These are phyloP conservation scores for Pleurostoma richardsiae DNA, from an alignment of 2,329 filamentous ascomycete genomes.

Conservation along the genomic window DNA sequence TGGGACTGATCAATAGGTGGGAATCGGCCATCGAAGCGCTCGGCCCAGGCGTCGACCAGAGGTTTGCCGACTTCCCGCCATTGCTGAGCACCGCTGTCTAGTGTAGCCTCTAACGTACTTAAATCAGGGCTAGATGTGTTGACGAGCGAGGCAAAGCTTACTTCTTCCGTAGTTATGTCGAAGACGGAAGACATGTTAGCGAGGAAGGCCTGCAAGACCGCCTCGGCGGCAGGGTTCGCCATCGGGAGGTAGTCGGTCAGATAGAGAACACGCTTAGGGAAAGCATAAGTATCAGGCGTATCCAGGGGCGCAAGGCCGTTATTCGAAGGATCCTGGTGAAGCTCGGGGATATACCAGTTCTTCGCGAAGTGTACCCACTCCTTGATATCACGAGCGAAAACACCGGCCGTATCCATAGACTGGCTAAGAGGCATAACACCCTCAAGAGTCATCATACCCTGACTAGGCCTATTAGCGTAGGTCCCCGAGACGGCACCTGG, in stretches of 20 bases:
- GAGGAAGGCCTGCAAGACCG: slow-evolving; percentile 29
- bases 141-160: slow-evolving; percentile 27
- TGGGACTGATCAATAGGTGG: slow-evolving; percentile 30
- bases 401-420: slow-evolving; percentile 19
- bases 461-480: slow-evolving; percentile 20
- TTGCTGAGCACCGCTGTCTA: slow-evolving; percentile 22
- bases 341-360: slow-evolving; percentile 27
- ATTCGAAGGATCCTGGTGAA: slow-evolving; percentile 24
- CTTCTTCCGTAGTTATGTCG: slow-evolving; percentile 27
- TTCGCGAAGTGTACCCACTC: slow-evolving; percentile 28
- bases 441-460: slow-evolving; percentile 16
- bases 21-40: slow-evolving; percentile 27
- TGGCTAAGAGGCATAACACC: slow-evolving; percentile 16
- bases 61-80: slow-evolving; percentile 24
- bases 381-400: slow-evolving; percentile 16
- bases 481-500: slow-evolving; percentile 19
- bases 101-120: slow-evolving; percentile 17
- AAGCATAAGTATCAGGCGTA: slow-evolving; percentile 23
- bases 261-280: slow-evolving; percentile 31
- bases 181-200: slow-evolving; percentile 25
- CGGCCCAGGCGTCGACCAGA: slow-evolving; percentile 23
- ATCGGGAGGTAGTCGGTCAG: slow-evolving; percentile 33
- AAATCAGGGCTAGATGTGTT: slow-evolving; percentile 23
- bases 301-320: slow-evolving; percentile 28
- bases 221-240: slow-evolving; percentile 30